A percentile compares a stretch with the other conserved stretches of the same genome.
phyloP scores from a whole-genome alignment of 768 basidiomycete species.

The Calocera viscosa region DNA sequence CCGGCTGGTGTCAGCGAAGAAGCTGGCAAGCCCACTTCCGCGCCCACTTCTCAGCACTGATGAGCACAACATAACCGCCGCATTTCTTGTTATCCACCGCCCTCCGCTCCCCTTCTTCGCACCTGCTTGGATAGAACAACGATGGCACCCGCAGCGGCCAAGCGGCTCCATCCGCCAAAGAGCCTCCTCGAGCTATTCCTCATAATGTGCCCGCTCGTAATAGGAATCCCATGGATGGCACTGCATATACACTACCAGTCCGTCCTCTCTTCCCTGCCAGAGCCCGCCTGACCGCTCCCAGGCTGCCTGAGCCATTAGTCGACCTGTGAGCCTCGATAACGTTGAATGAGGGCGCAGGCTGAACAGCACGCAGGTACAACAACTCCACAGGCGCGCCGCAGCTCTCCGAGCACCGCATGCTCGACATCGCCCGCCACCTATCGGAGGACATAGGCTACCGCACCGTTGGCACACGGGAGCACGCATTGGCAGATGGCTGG shows the following conservation, averaged over 20 bases:
- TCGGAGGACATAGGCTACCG: conserved; percentile 79
- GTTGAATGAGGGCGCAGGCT: not conserved
- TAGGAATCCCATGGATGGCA: not conserved
- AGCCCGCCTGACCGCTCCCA: not conserved
- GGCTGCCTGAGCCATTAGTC: not conserved
- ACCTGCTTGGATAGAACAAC: too few relatives aligned
- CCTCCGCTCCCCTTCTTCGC: too few relatives aligned
- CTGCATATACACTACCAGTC: not conserved
- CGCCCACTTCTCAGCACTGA: too few relatives aligned
- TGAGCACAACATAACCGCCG: too few relatives aligned
- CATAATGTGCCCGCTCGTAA: not conserved
- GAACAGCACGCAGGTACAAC: conserved; percentile 8
- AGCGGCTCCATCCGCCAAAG: not conserved
- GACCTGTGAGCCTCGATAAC: not conserved
- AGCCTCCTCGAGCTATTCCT: not conserved
- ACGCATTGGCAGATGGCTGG: conserved; percentile 74
- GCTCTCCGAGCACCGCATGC: conserved; percentile 20
- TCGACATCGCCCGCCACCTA: conserved; percentile 21
- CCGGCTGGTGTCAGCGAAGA: too few relatives aligned
- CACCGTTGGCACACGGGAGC: conserved; percentile 82
- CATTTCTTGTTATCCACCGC: too few relatives aligned
- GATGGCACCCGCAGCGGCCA: not conserved
- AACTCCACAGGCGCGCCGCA: conserved; percentile 13
- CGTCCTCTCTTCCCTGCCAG: not conserved
- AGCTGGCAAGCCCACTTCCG: too few relatives aligned